Evolutionary conservation across 164 flowering plant genomes (phyloP), one percentile per base, ranked within the genome.

Genomic region (Vitis rupestris): DNA sequence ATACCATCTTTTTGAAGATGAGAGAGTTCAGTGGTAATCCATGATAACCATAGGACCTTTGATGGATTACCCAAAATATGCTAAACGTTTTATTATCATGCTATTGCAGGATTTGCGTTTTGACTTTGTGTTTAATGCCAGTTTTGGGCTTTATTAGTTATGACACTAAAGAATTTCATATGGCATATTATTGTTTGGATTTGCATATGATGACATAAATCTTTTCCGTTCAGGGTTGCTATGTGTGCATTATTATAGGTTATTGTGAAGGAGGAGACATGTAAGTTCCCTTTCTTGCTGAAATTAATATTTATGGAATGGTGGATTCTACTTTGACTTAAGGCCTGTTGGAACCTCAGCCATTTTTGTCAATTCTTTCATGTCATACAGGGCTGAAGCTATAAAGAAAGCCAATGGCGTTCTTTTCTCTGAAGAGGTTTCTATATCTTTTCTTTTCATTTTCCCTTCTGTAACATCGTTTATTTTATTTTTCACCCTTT

Each of bases 251-350:
- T 67, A 80, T 94, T 49, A 94, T 94, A 63, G 97, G 98, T 19
- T 94, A 84, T 68, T 94, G 98, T 73, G 97, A 90, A 84, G 97
- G 97, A 47, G 97, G 98, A 74, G 98, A 94, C 85, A 90, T 94
- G 98, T 94, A 79, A 84, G 97, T 79, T 70, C 13, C 65, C 52
- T 65, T 76, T 74, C 37, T 63, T 65, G 49, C 29, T 15, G 30
- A 17, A 54, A 9, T 59, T 65, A 54, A 56, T 17, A 60, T 60
- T 60, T 71, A 10, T 67, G 17, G 31, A 61, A 11, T 19, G 15
- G 3, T 66, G 53, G 44, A 54, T 63, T 57, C 8, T 29, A 15
- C 69, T 64, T 68, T 5, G 13, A 37, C 50, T 61, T 74, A 47
- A 63, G 0, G 48, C 7, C 19, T 61, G 66, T 27, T 14, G 29